Evolutionary conservation across 1,284 basidiomycete genomes (phyloP).

Genomic region (Trichosporon sp.): DNA sequence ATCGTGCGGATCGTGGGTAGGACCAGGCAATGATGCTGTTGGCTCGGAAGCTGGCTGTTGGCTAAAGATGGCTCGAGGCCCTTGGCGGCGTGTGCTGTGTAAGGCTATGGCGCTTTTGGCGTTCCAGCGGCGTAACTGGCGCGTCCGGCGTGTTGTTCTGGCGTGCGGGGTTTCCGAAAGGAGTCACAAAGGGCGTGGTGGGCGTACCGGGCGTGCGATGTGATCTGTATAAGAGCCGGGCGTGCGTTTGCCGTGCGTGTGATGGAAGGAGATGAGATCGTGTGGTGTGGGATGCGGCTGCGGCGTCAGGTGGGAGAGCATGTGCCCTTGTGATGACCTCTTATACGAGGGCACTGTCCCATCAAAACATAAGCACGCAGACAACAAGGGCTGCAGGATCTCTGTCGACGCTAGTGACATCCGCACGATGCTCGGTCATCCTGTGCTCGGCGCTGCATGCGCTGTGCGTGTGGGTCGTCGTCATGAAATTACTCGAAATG

Average conservation of each 20-base stretch:
- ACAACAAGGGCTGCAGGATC: neutral
- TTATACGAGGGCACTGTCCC: neutral
- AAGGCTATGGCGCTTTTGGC: neutral
- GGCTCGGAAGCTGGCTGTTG: neutral
- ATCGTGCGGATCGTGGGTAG: neutral
- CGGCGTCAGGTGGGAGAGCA: neutral
- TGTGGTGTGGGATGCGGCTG: neutral
- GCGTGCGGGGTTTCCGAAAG: neutral
- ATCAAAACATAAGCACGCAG: neutral
- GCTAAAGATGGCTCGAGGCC: neutral
- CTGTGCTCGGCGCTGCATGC: neutral
- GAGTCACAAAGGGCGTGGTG: neutral
- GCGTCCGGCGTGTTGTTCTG: neutral
- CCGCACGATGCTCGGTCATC: neutral
- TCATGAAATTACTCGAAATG: neutral
- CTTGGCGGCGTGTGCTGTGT: neutral
- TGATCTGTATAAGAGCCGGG: neutral
- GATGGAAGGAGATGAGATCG: neutral
- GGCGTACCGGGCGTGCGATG: neutral
- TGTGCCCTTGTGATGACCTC: neutral
- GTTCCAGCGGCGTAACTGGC: neutral
- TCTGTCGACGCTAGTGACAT: neutral
- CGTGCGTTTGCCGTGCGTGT: neutral
- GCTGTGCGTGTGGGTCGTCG: neutral
- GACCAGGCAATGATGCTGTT: neutral